Evolutionary conservation across 1,284 basidiomycete genomes (phyloP).

Genomic region (Bjerkandera adusta): DNA sequence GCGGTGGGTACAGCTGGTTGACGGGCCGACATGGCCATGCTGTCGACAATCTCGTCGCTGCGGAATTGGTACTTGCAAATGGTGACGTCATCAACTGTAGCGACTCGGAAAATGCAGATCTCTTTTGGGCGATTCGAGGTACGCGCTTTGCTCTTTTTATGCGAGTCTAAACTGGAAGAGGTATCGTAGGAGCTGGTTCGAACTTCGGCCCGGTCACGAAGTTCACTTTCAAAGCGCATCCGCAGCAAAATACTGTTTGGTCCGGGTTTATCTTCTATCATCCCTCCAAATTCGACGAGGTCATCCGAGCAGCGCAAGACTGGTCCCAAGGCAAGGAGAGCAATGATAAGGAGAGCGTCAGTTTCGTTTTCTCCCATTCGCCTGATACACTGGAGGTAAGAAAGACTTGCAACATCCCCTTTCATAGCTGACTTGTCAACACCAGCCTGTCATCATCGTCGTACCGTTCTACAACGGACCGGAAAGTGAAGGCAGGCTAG

Average conservation of each 20-base stretch:
- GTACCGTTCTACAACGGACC: slow-evolving; percentile 14
- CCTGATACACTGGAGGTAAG: too few relatives aligned
- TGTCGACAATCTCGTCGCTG: slow-evolving; percentile 54
- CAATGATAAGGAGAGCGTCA: slow-evolving; percentile 5
- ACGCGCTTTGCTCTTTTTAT: slow-evolving; percentile 11
- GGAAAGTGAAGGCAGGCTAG: slow-evolving; percentile 4
- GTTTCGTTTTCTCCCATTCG: slow-evolving; percentile 11
- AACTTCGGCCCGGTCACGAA: slow-evolving; percentile 39
- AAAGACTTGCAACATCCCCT: too few relatives aligned
- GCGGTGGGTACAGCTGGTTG: slow-evolving; percentile 60
- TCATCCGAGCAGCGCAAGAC: not conserved
- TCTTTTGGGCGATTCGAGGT: slow-evolving; percentile 39
- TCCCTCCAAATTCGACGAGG: slow-evolving; percentile 6
- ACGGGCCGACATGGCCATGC: slow-evolving; percentile 47
- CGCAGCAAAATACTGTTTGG: slow-evolving; percentile 8
- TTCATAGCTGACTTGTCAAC: slow-evolving; percentile 11
- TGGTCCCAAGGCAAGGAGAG: not conserved
- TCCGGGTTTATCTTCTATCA: slow-evolving; percentile 8
- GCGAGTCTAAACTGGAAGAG: not conserved
- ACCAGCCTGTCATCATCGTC: slow-evolving; percentile 5
- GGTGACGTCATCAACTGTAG: slow-evolving; percentile 42
- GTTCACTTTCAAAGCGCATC: slow-evolving; percentile 27
- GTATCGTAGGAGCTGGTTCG: slow-evolving; percentile 23
- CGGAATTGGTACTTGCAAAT: slow-evolving; percentile 29
- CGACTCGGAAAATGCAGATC: slow-evolving; percentile 30